Conservation (phyloP, 345 rosid species). For the Physaria fendleri region DNA sequence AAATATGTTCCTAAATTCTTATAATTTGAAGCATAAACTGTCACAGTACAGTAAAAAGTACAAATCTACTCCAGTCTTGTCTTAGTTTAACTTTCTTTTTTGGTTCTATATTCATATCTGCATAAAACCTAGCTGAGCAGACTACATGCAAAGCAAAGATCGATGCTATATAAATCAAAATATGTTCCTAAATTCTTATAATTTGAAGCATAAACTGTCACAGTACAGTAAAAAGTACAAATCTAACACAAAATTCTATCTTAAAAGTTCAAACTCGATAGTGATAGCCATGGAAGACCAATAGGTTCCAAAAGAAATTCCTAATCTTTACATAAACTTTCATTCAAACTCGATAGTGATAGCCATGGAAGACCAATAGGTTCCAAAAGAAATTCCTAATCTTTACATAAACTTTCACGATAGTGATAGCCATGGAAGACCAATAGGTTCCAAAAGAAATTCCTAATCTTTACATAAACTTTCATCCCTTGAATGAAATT, state of each 20-base stretch:
- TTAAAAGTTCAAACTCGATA: background rate
- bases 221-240: background rate
- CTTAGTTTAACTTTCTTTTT: conserved; percentile 53
- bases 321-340: background rate
- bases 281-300: conserved; percentile 2
- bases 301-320: background rate
- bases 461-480: background rate
- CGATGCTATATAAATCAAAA: background rate
- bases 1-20: background rate
- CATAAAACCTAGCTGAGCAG: background rate
- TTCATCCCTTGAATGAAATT: background rate
- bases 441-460: background rate
- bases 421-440: conserved; percentile 6
- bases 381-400: too few species aligned
- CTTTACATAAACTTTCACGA: too few species aligned
- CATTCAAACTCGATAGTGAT: too few species aligned
- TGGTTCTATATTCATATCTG: conserved; percentile 33
- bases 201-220: background rate
- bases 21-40: background rate
- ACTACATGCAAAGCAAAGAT: background rate
- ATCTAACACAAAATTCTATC: background rate
- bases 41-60: background rate
- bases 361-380: too few species aligned
- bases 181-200: background rate
- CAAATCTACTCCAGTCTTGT: conserved; percentile 61